Base-by-base conservation (phyloP, 2,329 filamentous ascomycete species). In the Salinomyces thailandicus region DNA sequence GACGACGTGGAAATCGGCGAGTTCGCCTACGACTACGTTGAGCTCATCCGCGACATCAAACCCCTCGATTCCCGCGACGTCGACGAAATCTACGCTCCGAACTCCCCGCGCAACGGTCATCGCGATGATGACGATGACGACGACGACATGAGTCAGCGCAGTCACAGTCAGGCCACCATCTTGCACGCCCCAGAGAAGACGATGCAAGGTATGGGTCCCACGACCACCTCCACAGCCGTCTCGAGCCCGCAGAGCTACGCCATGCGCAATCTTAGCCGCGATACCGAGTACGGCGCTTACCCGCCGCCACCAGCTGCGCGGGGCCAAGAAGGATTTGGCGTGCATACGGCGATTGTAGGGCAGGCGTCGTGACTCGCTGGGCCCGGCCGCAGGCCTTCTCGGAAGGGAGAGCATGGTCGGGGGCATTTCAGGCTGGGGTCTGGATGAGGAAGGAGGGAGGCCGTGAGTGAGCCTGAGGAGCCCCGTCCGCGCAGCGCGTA, bases 21-120 rank as follows among this genome's bases (percentile, higher is more conserved):
- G 65, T 93, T 91, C 58, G 86, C 85, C n/a, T 93, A 93, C 59
- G 86, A 93, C 61, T 93, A 93, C 51, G 84, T 93, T 47, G 85
- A 93, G 68, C 68, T 91, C 46, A 80, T 75, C 14, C 70, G 83
- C 44, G 80, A 87, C 50, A 75, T 86, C 32, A 64, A 52, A 33
- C 51, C 55, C 1, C 33, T 28, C 8, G 38, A 42, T 14, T 33
- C 38, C 20, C 31, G 30, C 24, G 34, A 27, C 17, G 24, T 33
- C 12, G 17, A 27, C 31, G 30, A 35, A 18, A 18, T 37, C n/a
- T 20, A 41, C 7, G n/a, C n/a, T n/a, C n/a, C n/a, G n/a, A n/a
- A n/a, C n/a, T n/a, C n/a, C n/a, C n/a, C n/a, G n/a, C n/a, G n/a
- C n/a, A n/a, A n/a, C n/a, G n/a, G n/a, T n/a, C n/a, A n/a, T n/a